These are phyloP conservation scores for Amaranthus tricolor DNA, from an alignment of 179 eudicot species.

Conservation along the genomic window DNA sequence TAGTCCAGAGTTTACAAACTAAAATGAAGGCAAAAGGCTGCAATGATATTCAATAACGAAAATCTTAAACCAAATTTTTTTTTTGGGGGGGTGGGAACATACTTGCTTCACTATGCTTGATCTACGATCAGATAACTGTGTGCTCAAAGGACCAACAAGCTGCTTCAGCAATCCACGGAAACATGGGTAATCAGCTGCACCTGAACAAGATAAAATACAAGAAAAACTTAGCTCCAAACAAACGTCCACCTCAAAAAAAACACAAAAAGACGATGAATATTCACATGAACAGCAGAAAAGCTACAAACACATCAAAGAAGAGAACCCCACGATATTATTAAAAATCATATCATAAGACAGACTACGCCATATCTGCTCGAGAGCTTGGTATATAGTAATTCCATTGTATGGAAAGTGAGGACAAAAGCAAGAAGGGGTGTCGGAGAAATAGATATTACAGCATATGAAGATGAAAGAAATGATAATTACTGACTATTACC, in stretches of 20 bases:
- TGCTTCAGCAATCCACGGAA: constrained; percentile 92
- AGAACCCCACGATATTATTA: background rate
- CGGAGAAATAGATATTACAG: background rate
- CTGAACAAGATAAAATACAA: constrained; percentile 35
- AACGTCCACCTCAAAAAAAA: background rate
- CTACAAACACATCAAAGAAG: background rate
- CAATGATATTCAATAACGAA: background rate
- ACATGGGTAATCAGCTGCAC: constrained; percentile 86
- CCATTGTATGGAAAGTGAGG: no score
- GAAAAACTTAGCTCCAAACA: background rate
- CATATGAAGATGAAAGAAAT: background rate
- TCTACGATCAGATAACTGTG: constrained; percentile 90
- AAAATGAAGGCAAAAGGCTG: background rate
- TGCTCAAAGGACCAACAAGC: constrained; percentile 81
- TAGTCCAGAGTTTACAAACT: background rate
- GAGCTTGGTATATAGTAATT: background rate
- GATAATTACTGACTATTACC: background rate
- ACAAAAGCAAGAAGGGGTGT: background rate
- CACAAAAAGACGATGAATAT: constrained; percentile 1
- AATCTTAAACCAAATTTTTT: no score
- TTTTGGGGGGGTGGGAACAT: constrained; percentile 12
- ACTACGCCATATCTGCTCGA: background rate
- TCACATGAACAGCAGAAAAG: background rate
- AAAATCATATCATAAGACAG: background rate
- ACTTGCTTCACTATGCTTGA: constrained; percentile 99